phyloP scores from a whole-genome alignment of 495 filamentous ascomycete genomes.

The Letharia columbiana region DNA sequence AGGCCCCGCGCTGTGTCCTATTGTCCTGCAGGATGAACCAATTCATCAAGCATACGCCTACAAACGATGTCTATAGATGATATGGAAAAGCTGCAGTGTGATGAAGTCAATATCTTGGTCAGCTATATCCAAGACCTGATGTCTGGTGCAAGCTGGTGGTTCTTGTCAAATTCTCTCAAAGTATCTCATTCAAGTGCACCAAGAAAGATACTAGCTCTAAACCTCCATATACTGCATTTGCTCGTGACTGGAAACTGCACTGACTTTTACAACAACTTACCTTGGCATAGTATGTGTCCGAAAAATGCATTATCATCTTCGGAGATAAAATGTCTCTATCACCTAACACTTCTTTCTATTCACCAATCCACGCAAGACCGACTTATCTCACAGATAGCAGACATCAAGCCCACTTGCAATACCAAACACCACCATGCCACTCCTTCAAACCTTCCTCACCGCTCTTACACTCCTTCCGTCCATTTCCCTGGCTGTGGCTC shows the following conservation, averaged over 20 bases:
- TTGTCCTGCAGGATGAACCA: background rate
- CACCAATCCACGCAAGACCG: background rate
- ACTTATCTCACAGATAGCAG: background rate
- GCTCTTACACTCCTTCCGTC: background rate
- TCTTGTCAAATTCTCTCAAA: background rate
- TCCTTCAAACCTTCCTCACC: background rate
- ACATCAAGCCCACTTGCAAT: background rate
- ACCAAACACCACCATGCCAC: background rate
- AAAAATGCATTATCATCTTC: background rate
- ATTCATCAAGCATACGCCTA: background rate
- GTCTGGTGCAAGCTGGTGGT: background rate
- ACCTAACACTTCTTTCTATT: no score
- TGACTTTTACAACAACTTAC: no score
- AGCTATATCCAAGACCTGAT: background rate
- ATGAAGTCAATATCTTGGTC: no score
- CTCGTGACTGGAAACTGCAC: background rate
- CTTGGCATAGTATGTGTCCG: background rate
- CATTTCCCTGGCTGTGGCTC: background rate
- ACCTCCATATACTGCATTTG: background rate
- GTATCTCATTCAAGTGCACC: background rate
- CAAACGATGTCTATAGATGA: no score
- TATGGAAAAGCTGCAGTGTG: no score
- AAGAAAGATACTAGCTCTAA: background rate
- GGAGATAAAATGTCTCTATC: background rate
- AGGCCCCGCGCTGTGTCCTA: background rate